phyloP scores from a whole-genome alignment of 2,329 filamentous ascomycete species.

The Spiromastix sp. region DNA sequence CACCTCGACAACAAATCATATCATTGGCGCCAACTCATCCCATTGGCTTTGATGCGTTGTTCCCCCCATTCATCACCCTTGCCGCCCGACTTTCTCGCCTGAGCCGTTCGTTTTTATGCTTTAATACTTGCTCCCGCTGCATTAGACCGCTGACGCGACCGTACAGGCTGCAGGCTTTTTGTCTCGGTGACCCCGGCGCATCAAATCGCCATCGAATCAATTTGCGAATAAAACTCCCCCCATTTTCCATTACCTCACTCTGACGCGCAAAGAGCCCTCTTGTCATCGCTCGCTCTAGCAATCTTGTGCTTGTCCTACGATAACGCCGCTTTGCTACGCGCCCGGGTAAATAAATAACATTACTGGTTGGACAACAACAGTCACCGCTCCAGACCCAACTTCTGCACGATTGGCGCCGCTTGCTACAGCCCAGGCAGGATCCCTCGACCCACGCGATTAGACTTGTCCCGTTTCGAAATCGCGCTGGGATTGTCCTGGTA shows the following conservation, averaged over 20 bases:
- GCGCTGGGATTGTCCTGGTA: neutral
- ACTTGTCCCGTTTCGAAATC: too few relatives aligned
- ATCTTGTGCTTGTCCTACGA: conserved; percentile 7
- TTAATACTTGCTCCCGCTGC: conserved; percentile 21
- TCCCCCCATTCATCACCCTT: too few relatives aligned
- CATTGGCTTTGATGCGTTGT: too few relatives aligned
- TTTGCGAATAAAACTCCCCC: conserved; percentile 15
- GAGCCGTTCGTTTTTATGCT: too few relatives aligned
- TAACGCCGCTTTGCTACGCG: neutral
- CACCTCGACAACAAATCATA: conserved; percentile 6
- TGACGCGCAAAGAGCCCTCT: conserved; percentile 8
- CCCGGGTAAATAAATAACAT: neutral
- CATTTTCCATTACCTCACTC: conserved; percentile 16
- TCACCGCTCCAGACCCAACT: conserved; percentile 6
- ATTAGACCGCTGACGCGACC: conserved; percentile 33
- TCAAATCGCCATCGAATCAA: conserved; percentile 30
- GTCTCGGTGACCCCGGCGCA: too few relatives aligned
- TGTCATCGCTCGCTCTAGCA: conserved; percentile 11
- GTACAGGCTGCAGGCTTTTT: conserved; percentile 28
- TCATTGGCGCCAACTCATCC: too few relatives aligned
- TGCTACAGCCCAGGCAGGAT: neutral
- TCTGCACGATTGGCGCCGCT: neutral
- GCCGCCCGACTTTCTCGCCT: too few relatives aligned
- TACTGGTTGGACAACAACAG: neutral
- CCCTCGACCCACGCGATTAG: neutral